A percentile compares a stretch with the other conserved stretches of the same genome.
Conservation (phyloP, 345 rosid species). For the Gossypium arboreum region DNA sequence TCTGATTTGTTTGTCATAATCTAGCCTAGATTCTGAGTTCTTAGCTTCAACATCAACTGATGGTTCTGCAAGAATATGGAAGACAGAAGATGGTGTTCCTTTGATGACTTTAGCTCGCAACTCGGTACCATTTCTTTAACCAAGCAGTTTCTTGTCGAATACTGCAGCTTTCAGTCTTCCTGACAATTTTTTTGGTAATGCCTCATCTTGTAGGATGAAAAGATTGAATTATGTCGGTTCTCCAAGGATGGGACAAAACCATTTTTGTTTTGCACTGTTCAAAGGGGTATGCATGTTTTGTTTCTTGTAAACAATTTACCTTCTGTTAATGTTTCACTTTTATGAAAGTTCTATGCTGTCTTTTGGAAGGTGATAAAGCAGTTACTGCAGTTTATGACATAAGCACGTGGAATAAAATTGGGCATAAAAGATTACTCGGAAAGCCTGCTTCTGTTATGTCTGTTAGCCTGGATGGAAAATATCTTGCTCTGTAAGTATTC, state of each 20-base stretch:
- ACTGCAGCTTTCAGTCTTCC: slow-evolving; percentile 7
- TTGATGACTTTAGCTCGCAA: slow-evolving; percentile 65
- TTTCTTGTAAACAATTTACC: not conserved
- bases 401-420: slow-evolving; percentile 90
- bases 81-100: slow-evolving; percentile 76
- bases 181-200: slow-evolving; percentile 1
- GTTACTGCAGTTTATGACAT: slow-evolving; percentile 78
- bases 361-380: slow-evolving; percentile 55
- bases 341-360: not conserved
- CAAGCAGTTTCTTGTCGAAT: not conserved
- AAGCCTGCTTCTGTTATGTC: slow-evolving; percentile 82
- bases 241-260: slow-evolving; percentile 96
- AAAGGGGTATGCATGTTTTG: slow-evolving; percentile 42
- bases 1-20: slow-evolving; percentile 21
- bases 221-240: slow-evolving; percentile 72
- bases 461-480: slow-evolving; percentile 89
- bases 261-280: slow-evolving; percentile 77
- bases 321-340: not conserved
- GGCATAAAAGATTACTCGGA: slow-evolving; percentile 74
- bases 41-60: slow-evolving; percentile 83
- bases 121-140: slow-evolving; percentile 40
- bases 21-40: slow-evolving; percentile 87
- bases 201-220: slow-evolving; percentile 63
- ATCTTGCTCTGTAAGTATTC: slow-evolving; percentile 74
- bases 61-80: slow-evolving; percentile 96